Conservation (phyloP, 768 basidiomycete species). For the Saitozyma sp. region DNA sequence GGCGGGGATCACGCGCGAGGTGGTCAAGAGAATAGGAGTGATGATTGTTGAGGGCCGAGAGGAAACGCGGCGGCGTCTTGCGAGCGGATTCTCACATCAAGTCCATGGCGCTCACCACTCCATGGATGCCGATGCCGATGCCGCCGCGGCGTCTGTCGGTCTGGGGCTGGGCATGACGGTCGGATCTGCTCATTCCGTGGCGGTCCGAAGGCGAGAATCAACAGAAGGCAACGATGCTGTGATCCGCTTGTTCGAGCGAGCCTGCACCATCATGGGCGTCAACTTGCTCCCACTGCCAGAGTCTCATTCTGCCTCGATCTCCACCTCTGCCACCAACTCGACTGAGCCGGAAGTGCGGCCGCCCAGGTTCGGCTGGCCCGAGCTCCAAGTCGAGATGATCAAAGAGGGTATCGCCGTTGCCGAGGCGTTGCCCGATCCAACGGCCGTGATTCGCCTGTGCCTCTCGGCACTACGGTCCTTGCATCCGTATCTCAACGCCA, state of each 20-base stretch:
- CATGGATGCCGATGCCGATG: not conserved
- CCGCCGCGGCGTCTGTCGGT: constrained; percentile 24
- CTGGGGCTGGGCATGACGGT: constrained; percentile 26
- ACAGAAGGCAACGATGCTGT: constrained; percentile 78
- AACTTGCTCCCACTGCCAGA: constrained; percentile 57
- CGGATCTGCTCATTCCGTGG: constrained; percentile 54
- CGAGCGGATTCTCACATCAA: constrained; percentile 16
- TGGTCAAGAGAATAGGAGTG: constrained; percentile 79
- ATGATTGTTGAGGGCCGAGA: constrained; percentile 76
- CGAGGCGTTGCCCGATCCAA: constrained; percentile 85
- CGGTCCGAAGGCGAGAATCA: constrained; percentile 70
- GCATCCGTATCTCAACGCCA: constrained; percentile 65
- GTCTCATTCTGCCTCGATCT: constrained; percentile 12
- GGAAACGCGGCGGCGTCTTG: constrained; percentile 56
- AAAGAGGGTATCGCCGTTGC: constrained; percentile 89
- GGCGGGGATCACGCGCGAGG: constrained; percentile 78
- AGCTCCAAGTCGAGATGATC: constrained; percentile 88
- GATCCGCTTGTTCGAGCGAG: constrained; percentile 69
- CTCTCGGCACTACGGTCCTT: constrained; percentile 79
- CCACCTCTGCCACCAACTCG: not conserved
- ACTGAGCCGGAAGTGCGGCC: constrained; percentile 1
- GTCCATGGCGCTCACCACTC: not conserved
- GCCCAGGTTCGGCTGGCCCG: constrained; percentile 78
- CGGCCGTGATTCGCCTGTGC: constrained; percentile 82
- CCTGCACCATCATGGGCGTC: constrained; percentile 78